These are phyloP conservation scores for Adansonia digitata DNA, from an alignment of 345 rosid genomes.

Conservation along the genomic window DNA sequence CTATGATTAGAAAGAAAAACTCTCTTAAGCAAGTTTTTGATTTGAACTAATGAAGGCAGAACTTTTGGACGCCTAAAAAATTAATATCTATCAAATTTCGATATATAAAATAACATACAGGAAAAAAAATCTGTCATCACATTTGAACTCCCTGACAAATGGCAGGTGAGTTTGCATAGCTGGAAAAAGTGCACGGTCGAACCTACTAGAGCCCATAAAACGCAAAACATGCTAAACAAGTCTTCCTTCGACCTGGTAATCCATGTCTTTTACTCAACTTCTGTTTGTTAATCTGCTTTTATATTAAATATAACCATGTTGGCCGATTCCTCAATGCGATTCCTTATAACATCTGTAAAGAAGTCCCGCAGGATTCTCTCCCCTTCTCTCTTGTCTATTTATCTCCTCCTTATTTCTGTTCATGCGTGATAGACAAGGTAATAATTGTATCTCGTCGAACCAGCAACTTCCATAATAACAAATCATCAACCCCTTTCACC, in stretches of 20 bases:
- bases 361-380: not conserved
- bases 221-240: not conserved
- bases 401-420: too few relatives aligned
- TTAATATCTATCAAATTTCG: too few relatives aligned
- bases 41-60: too few relatives aligned
- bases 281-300: not conserved
- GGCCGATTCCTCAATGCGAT: not conserved
- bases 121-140: too few relatives aligned
- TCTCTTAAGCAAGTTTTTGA: too few relatives aligned
- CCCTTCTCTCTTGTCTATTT: not conserved
- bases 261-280: not conserved
- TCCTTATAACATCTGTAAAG: not conserved
- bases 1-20: too few relatives aligned
- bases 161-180: constrained; percentile 22
- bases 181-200: constrained; percentile 15
- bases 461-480: constrained; percentile 10
- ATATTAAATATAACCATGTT: not conserved
- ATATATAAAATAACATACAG: too few relatives aligned
- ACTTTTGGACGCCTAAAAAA: too few relatives aligned
- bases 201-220: not conserved
- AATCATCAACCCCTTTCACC: constrained; percentile 12
- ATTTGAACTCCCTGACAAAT: constrained; percentile 23
- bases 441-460: constrained; percentile 10
- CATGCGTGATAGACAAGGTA: not conserved
- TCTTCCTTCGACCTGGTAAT: not conserved